Evolutionary conservation across 371 early-diverging fungal species (phyloP), one percentile per base, ranked within the genome.

Genomic region (Rhizopus arrhizus): DNA sequence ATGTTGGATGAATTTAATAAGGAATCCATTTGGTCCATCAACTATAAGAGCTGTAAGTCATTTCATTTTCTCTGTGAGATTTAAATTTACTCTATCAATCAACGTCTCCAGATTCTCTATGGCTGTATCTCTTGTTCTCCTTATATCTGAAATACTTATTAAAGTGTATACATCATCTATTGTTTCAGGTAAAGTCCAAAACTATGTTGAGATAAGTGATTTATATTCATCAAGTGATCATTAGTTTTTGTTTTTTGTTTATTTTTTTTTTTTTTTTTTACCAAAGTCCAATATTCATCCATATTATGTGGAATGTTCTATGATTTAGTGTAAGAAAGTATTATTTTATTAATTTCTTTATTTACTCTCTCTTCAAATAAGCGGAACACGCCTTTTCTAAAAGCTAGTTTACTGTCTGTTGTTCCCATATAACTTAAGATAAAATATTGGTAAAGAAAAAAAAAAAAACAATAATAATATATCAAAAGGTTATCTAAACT

Each of bases 151-250:
- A 3, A 89, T 85, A n/a, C 91, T 83, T 40, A 94, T 84, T 22
- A 95, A 85, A 35, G 92, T 88, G 72, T 89, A 93, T 8, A 94
- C 86, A 74, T 95, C 95, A 59, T 95, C 94, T 45, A 88, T 80
- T 22, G 85, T 78, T 36, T 92, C 93, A 2, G 93, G 92, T 13
- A 95, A 78, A 13, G 72, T 73, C 90, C 90, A 91, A 68, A 90
- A 89, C 89, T 89, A 65, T 1, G 53, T 29, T 33, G 53, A 33
- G 35, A 5, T 13, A 32, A 11, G 16, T 4, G 51, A 12, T 15
- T n/a, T 43, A 50, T 5, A 5, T 22, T 33, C 13, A 35, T 33
- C 38, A 40, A 42, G 28, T 16, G 22, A 22, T 22, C 22, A 22
- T 22, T 22, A 22, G 22, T 22, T 22, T 22, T 22, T 22, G 22